These are phyloP conservation scores for Trifolium subterraneum DNA, from an alignment of 306 rosid genomes.

Conservation along the genomic window DNA sequence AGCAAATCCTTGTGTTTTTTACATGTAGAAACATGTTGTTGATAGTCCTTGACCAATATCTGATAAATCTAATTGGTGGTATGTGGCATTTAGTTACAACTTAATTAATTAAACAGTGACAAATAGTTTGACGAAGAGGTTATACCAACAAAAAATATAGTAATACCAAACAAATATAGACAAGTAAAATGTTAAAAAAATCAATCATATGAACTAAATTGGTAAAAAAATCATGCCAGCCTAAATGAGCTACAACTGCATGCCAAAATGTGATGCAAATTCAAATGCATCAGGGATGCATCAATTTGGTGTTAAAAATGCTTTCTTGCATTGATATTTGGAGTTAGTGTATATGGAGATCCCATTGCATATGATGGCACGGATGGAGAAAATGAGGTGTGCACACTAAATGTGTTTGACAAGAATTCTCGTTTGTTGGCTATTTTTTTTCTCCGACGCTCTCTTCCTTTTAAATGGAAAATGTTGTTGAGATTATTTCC, in stretches of 20 bases:
- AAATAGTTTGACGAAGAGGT: constrained; percentile 1
- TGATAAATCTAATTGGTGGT: constrained; percentile 27
- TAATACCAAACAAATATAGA: not conserved
- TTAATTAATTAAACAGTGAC: not conserved
- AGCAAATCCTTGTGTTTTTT: constrained; percentile 24
- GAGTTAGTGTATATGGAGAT: not conserved
- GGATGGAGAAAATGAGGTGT: not conserved
- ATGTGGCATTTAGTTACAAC: not conserved
- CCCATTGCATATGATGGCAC: not conserved
- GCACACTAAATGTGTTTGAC: not conserved
- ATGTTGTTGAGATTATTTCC: not conserved
- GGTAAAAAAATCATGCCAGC: not conserved
- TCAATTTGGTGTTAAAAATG: not conserved
- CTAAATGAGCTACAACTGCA: not conserved
- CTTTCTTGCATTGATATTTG: not conserved
- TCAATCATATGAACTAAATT: not conserved
- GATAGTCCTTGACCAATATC: constrained; percentile 9
- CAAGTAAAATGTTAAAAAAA: not conserved
- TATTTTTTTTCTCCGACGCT: not conserved
- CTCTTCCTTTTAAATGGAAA: not conserved
- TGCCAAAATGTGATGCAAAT: not conserved
- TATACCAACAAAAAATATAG: not conserved
- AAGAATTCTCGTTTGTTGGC: not conserved
- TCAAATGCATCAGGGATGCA: not conserved
- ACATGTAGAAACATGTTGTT: constrained; percentile 13